Base-by-base conservation (phyloP, 768 basidiomycete genomes). In the Termitomyces sp. region DNA sequence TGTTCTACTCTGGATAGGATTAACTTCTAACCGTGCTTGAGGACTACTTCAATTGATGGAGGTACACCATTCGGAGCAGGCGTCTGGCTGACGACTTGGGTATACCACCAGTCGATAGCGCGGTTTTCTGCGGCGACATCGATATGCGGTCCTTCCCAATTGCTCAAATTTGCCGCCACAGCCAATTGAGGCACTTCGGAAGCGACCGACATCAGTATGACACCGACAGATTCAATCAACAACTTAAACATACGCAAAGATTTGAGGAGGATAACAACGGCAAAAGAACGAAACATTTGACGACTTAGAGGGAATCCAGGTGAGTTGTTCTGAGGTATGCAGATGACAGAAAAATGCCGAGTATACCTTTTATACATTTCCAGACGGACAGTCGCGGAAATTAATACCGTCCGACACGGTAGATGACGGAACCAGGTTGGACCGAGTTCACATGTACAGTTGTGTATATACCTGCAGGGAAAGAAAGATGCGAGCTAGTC, bases 131-230 rank as follows among this genome's bases (percentile, higher is more conserved):
- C 30, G 6, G 54, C 6, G 14, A 55, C 58, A 27, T 62, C 61
- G n/a, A 62, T 62, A 27, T 62, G 61, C 7, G 61, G 45, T 22
- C 60, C 60, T 33, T 61, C 60, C 60, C 60, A 61, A 20, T 61
- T 61, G 24, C 20, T 30, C 39, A 61, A 40, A 22, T 58, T 46
- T 20, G 60, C 53, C 44, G 53, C 43, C 53, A 55, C 27, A 27
- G n/a, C 44, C 12, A 20, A 46, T 32, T 49, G 73, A 64, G 63
- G 70, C 67, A 62, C 58, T 59, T 50, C 39, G 55, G n/a, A 37
- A 32, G 32, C n/a, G 9, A 39, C 12, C 13, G 32, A 44, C 18
- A 24, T 56, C n/a, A 55, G 55, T 40, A 32, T 20, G 20, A 20
- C 24, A 14, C 4, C 14, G 26, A 39, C 27, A 42, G 14, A 55